Base-by-base conservation (phyloP, 2,329 filamentous ascomycete species). In the Aspergillus fijiensis region DNA sequence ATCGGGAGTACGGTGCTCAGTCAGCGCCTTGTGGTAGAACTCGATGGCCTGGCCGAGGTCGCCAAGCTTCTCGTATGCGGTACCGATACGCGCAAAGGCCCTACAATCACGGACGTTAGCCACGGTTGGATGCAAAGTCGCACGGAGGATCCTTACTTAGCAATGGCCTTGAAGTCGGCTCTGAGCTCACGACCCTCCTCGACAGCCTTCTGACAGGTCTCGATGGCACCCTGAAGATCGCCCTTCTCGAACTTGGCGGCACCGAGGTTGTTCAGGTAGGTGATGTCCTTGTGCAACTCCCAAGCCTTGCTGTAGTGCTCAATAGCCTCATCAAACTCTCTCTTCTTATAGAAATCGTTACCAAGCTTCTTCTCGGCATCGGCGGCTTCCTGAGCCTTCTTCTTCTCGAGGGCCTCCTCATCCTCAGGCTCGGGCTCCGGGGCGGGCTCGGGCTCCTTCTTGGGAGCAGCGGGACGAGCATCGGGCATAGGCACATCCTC, bases 341-440 rank as follows among this genome's bases (percentile, higher is more conserved):
- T 89, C 86, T 98, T 98, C 88, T 99, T 99, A 85, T 99, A 99
- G 76, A 89, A 89, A 69, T 95, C 92, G 14, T 94, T 99, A 60
- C 95, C 95, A 59, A 96, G 82, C 31, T 89, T 90, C 86, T 99
- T 99, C 80, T 97, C 90, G 75, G 92, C 91, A 70, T 99, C 95
- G 49, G 93, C 95, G 64, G 90, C 91, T 71, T 89, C 91, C 82
- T 98, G 96, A 47, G 92, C 91, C 82, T 95, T 91, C 80, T 90
- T 90, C 79, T 93, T 92, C 62, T 90, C 90, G 58, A 87, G 75
- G 0, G 88, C 85, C 76, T 98, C 95, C 71, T 96, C 92, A 67
- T 96, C 92, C 72, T 91, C 82, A 45, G 85, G 84, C 68, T 88
- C 85, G 14, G 83, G 79, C 70, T 90, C 88, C 0, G 85, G 84